These are phyloP conservation scores for Boletellus emodensis DNA, from an alignment of 768 basidiomycete species.

Conservation along the genomic window DNA sequence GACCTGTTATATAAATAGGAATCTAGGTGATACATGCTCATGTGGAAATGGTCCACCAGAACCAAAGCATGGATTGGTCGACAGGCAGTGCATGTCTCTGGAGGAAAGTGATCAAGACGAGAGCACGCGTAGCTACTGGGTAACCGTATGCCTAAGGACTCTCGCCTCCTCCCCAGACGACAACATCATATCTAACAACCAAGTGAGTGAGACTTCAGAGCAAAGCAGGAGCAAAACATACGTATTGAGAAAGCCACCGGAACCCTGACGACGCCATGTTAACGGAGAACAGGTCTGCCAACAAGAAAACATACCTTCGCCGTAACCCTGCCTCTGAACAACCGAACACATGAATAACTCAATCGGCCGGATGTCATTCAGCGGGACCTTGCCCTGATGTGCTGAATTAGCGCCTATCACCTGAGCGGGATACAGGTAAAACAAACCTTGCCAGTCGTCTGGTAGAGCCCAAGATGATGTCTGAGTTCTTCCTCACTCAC, in stretches of 20 bases:
- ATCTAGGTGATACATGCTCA: conserved; percentile 21
- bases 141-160: conserved; percentile 20
- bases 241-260: conserved; percentile 98
- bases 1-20: conserved; percentile 13
- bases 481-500: conserved; percentile 97
- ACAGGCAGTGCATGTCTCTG: conserved; percentile 10
- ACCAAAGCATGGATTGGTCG: conserved; percentile 16
- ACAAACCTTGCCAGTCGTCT: conserved; percentile 97
- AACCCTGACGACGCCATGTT: conserved; percentile 50
- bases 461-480: conserved; percentile 91
- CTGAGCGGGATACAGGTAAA: neutral
- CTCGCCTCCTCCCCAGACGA: conserved; percentile 1
- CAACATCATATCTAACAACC: conserved; percentile 23
- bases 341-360: conserved; percentile 99
- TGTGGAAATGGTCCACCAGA: conserved; percentile 6
- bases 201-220: conserved; percentile 3
- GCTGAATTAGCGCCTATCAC: conserved; percentile 4
- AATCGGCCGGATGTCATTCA: conserved; percentile 95
- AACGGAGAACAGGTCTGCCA: neutral
- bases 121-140: conserved; percentile 22
- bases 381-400: conserved; percentile 88
- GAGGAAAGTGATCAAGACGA: conserved; percentile 10
- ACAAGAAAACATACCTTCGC: conserved; percentile 62
- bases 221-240: conserved; percentile 36
- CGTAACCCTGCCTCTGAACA: conserved; percentile 97